Base-by-base conservation (phyloP, 2,329 filamentous ascomycete species). In the Calonectria pseudoreteaudii region DNA sequence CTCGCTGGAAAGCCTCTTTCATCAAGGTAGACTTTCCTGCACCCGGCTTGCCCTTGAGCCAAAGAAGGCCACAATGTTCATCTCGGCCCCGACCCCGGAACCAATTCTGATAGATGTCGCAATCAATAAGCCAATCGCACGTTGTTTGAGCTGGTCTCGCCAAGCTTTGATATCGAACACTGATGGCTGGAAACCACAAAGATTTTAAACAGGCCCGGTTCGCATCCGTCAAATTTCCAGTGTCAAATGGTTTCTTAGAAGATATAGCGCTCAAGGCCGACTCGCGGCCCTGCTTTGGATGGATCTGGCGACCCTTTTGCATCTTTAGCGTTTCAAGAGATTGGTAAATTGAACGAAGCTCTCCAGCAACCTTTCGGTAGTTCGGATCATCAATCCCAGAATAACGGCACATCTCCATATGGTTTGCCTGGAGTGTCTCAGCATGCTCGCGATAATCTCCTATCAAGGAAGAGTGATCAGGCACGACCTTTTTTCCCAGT, bases 31-130 rank as follows among this genome's bases (percentile, higher is more conserved):
- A 89, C 69, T 89, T 89, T 0, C 86, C 86, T 1, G 83, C 80
- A 0, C 86, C 86, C 2, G 85, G 83, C 34, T 87, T 87, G 5
- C 87, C 87, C 66, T 84, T 84, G 66, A 89, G 86, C 87, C 86
- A 88, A 4, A 88, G 74, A 50, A 88, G 83, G 7, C 86, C 86
- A 14, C 68, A 44, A 28, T 74, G 75, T 1, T 67, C 14, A 9
- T 10, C 8, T 4, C 53, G 36, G 38, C 68, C 53, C 2, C 11
- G 16, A 3, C 36, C 23, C 18, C 71, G 30, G 4, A 69, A 20
- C 72, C 76, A 78, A 11, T 41, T 23, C 4, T 30, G n/a, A 60
- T 78, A 78, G 6, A 66, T 6, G 4, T 36, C n/a, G 2, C 53
- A 9, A 13, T 66, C 7, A 4, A 71, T 38, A 11, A 77, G 31